Conservation (phyloP, 1,284 basidiomycete species). For the Ceratobasidium sp. region DNA sequence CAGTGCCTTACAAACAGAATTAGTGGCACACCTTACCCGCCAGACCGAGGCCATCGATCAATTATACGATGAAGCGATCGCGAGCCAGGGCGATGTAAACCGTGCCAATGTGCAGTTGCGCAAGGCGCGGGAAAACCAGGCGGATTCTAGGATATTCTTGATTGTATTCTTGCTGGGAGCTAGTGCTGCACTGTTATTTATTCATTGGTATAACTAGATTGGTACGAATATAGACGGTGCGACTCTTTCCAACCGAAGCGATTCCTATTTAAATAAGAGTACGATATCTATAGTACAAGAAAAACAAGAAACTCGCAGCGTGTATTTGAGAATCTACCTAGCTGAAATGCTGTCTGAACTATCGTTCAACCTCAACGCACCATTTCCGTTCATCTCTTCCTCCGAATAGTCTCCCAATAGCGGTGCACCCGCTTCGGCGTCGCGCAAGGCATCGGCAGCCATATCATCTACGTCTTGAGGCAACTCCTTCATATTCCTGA, state of each 20-base stretch:
- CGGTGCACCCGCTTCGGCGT: conserved; percentile 66
- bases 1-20: conserved; percentile 84
- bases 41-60: conserved; percentile 90
- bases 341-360: conserved; percentile 22
- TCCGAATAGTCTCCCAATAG: conserved; percentile 55
- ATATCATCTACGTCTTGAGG: conserved; percentile 61
- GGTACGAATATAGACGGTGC: conserved; percentile 1
- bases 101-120: conserved; percentile 84
- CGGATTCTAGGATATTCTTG: conserved; percentile 81
- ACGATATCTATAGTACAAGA: conserved; percentile 20
- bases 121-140: conserved; percentile 79
- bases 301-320: not conserved
- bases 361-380: conserved; percentile 16
- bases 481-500: conserved; percentile 60
- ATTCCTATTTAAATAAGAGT: conserved; percentile 12
- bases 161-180: conserved; percentile 85
- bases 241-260: not conserved
- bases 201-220: conserved; percentile 70
- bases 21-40: conserved; percentile 80
- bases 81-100: conserved; percentile 79
- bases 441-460: conserved; percentile 67
- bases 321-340: not conserved
- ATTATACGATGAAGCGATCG: conserved; percentile 85
- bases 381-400: conserved; percentile 20
- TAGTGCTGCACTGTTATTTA: conserved; percentile 81